A percentile compares a stretch with the other conserved stretches of the same genome.
These are phyloP conservation scores for Penicillium goetzii DNA, from an alignment of 495 filamentous ascomycete genomes.

Conservation along the genomic window DNA sequence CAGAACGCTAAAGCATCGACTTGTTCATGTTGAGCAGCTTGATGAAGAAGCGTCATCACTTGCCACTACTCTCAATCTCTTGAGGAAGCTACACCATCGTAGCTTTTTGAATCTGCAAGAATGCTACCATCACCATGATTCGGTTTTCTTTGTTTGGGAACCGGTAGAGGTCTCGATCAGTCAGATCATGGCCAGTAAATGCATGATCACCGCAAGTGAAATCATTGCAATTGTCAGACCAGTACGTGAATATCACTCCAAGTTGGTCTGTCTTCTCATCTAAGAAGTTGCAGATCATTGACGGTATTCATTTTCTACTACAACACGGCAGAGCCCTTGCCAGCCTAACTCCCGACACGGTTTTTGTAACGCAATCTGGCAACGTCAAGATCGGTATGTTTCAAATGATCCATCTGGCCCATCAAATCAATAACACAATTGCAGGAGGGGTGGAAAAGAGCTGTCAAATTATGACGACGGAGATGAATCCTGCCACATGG, in stretches of 20 bases:
- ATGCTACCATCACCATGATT: conserved; percentile 8
- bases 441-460: conserved; percentile 7
- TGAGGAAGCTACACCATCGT: conserved; percentile 8
- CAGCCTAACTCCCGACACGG: conserved; percentile 10
- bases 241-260: neutral
- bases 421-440: neutral
- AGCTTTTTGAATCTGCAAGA: conserved; percentile 10
- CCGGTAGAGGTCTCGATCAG: conserved; percentile 10
- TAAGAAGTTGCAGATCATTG: conserved; percentile 4
- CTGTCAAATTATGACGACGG: conserved; percentile 6
- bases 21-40: conserved; percentile 9
- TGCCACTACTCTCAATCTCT: conserved; percentile 10
- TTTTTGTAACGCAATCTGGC: conserved; percentile 16
- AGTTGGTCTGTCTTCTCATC: neutral
- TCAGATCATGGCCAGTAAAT: conserved; percentile 11
- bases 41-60: conserved; percentile 5
- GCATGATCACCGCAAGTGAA: conserved; percentile 8
- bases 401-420: neutral
- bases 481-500: conserved; percentile 14
- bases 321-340: conserved; percentile 15
- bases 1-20: conserved; percentile 1
- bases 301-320: conserved; percentile 8
- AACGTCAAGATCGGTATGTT: conserved; percentile 12
- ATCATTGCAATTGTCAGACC: conserved; percentile 11
- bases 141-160: conserved; percentile 12